Evolutionary conservation across 306 rosid species (phyloP), one percentile per base, ranked within the genome.

Genomic region (Cyamopsis tetragonoloba): DNA sequence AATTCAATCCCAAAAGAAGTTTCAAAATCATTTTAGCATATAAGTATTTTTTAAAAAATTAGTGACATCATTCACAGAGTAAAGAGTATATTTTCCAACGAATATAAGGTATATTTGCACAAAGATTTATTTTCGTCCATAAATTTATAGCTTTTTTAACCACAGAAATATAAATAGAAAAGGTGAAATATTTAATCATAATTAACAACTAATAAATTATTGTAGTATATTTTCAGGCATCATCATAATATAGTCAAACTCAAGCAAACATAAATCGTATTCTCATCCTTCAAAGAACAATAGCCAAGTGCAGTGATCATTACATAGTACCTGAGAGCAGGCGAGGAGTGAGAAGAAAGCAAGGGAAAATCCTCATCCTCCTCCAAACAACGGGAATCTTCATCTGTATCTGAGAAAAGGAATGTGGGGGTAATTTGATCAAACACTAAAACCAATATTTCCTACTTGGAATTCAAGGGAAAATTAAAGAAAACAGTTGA

Each of bases 251-350:
- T n/a, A 35, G 37, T 59, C 35, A 19, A 23, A 39, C 20, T 59
- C 35, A 19, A 23, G 26, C 20, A 23, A 37, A 26, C 3, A 14
- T 26, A 18, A 2, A 27, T 27, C 7, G 37, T 10, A 22, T 26
- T 30, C 15, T 37, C 50, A 42, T 30, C 41, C 5, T 63, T 17
- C 3, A 7, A 67, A 37, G 19, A 53, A 53, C 7, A 26, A 17
- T 5, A 41, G 8, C 3, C 3, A n/a, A n/a, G n/a, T n/a, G n/a
- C n/a, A 30, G 3, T 62, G 57, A 26, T 50, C 11, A 44, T 19
- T 22, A 70, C 13, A 22, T 7, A 15, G 20, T 30, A 84, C 95
- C 95, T 67, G 68, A 71, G 31, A 71, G 53, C 35, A 57, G 76
- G 43, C 4, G 72, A 3, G 17, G 69, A n/a, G 11, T 42, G 58